Conservation (phyloP, 2,329 filamentous ascomycete species). For the Aquanectria penicillioides region DNA sequence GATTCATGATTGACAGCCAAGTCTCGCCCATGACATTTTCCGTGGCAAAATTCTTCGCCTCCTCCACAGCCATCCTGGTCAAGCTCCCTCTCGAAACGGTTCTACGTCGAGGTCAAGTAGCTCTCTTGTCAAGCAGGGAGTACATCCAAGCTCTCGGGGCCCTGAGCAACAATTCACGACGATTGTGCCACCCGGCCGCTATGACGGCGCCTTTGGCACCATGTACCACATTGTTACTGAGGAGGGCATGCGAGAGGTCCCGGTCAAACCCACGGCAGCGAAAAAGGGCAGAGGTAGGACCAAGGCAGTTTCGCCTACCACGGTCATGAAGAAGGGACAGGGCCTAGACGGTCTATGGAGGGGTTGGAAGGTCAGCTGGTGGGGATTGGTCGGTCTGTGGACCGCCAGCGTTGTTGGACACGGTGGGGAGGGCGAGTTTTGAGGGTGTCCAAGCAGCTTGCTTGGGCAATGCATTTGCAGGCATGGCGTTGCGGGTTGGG, state of each 20-base stretch:
- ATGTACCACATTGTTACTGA: conserved; percentile 88
- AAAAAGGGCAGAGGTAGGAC: conserved; percentile 47
- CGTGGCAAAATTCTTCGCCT: conserved; percentile 82
- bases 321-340: conserved; percentile 67
- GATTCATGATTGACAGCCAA: conserved; percentile 84
- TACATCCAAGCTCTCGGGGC: conserved; percentile 61
- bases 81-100: conserved; percentile 94
- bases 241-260: conserved; percentile 73
- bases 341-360: conserved; percentile 75
- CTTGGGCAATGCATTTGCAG: conserved; percentile 41
- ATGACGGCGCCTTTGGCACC: conserved; percentile 87
- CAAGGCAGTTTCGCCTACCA: conserved; percentile 41
- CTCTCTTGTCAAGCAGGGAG: conserved; percentile 68
- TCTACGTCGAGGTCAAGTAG: conserved; percentile 86
- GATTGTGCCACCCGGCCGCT: conserved; percentile 82
- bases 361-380: conserved; percentile 82
- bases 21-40: conserved; percentile 85
- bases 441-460: conserved; percentile 34
- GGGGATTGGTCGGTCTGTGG: conserved; percentile 80
- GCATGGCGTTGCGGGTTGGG: conserved; percentile 48
- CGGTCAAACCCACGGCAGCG: conserved; percentile 45
- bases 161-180: conserved; percentile 67
- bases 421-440: conserved; percentile 71
- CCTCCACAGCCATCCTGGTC: conserved; percentile 81
- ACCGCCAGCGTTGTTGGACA: conserved; percentile 71